These are phyloP conservation scores for Ceratobasidium sp. DNA, from an alignment of 1,284 basidiomycete genomes.

Conservation along the genomic window DNA sequence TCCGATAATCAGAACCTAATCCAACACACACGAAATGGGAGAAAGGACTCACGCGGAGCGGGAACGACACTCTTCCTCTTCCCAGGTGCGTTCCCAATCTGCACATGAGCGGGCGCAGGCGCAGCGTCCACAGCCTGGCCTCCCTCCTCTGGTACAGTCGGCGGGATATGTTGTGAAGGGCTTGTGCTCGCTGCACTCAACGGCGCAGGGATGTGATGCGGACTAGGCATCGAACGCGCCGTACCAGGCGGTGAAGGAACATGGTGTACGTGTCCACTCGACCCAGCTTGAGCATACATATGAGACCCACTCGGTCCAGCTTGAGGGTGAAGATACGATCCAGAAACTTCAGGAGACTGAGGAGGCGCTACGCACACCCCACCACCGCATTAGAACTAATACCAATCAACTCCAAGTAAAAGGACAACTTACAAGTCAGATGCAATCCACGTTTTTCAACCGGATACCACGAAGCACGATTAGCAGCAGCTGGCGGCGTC, in stretches of 20 bases:
- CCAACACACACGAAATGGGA: too few species aligned
- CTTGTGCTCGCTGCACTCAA: too few species aligned
- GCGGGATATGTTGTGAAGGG: too few species aligned
- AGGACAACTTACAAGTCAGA: slow-evolving; percentile 5
- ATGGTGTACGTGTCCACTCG: slow-evolving; percentile 8
- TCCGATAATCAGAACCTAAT: neutral
- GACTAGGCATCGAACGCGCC: slow-evolving; percentile 4
- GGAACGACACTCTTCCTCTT: slow-evolving; percentile 17
- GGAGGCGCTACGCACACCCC: neutral
- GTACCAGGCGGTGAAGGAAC: slow-evolving; percentile 14
- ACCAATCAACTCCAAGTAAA: neutral
- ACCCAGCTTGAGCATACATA: slow-evolving; percentile 32
- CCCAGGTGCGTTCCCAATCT: neutral
- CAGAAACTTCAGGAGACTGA: slow-evolving; percentile 9
- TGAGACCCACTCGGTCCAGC: slow-evolving; percentile 31
- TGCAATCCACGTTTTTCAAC: slow-evolving; percentile 25
- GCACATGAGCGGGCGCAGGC: too few species aligned
- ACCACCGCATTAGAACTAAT: neutral
- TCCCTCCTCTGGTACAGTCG: too few species aligned
- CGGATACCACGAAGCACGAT: slow-evolving; percentile 31
- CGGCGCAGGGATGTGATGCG: neutral
- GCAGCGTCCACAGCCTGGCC: too few species aligned
- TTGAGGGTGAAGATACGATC: slow-evolving; percentile 23
- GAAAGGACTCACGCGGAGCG: slow-evolving; percentile 14
- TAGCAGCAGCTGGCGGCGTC: slow-evolving; percentile 23